Evolutionary conservation across 495 filamentous ascomycete species (phyloP).

Genomic region (Stereocaulon alpinum): DNA sequence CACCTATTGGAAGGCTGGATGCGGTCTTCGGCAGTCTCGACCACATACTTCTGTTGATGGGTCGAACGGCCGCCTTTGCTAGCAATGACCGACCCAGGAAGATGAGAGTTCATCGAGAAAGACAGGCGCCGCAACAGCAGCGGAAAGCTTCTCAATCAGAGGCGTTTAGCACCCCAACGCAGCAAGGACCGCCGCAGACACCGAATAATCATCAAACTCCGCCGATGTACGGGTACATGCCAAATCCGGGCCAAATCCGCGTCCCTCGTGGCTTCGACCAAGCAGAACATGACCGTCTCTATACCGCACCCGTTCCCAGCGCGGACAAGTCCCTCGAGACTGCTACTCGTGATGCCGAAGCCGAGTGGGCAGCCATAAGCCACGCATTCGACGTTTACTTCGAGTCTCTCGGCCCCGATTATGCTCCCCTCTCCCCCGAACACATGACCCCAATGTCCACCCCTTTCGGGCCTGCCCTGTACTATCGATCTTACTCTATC

Average conservation of each 20-base stretch:
- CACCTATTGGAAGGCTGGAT: conserved; percentile 64
- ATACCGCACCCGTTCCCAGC: conserved; percentile 17
- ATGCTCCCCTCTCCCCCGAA: conserved; percentile 67
- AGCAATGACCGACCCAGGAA: conserved; percentile 72
- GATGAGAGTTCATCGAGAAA: conserved; percentile 37
- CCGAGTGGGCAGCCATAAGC: conserved; percentile 70
- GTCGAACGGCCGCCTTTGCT: conserved; percentile 71
- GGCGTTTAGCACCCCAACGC: conserved; percentile 22
- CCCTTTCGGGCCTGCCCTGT: conserved; percentile 74
- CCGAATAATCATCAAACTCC: conserved; percentile 13
- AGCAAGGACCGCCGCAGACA: conserved; percentile 24
- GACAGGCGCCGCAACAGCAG: conserved; percentile 3
- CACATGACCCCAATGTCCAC: conserved; percentile 49
- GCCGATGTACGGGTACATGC: conserved; percentile 47
- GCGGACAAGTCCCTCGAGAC: conserved; percentile 45
- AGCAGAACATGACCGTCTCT: conserved; percentile 18
- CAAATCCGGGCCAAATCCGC: conserved; percentile 30
- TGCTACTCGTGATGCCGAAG: conserved; percentile 57
- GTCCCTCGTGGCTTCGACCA: conserved; percentile 35
- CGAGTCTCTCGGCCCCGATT: conserved; percentile 59
- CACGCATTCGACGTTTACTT: conserved; percentile 58
- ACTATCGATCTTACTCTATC: conserved; percentile 79
- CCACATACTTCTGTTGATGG: conserved; percentile 72
- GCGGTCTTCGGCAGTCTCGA: conserved; percentile 81
- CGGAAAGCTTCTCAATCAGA: neutral